These are phyloP conservation scores for Moesziomyces globuligerus DNA, from an alignment of 1,284 basidiomycete species.

Conservation along the genomic window DNA sequence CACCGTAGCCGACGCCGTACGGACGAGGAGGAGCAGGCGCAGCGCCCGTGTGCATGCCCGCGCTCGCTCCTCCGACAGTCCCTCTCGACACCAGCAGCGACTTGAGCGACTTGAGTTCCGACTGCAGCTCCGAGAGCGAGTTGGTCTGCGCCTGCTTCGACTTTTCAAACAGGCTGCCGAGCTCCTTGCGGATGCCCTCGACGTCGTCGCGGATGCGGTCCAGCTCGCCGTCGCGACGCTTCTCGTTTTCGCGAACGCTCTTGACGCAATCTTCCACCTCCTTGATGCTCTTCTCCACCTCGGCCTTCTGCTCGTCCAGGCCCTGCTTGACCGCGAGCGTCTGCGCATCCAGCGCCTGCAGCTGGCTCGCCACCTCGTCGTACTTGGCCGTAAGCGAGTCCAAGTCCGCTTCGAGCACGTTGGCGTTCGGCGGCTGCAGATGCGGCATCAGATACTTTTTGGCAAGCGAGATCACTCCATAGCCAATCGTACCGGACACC, in stretches of 20 bases:
- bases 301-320: constrained; percentile 83
- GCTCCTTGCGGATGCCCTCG: constrained; percentile 82
- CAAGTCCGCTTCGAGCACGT: constrained; percentile 88
- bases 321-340: constrained; percentile 78
- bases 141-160: constrained; percentile 76
- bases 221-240: constrained; percentile 85
- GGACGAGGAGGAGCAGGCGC: constrained; percentile 24
- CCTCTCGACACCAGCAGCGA: constrained; percentile 85
- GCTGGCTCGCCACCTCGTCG: constrained; percentile 81
- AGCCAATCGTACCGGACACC: constrained; percentile 87
- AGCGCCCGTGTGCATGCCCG: constrained; percentile 11
- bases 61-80: constrained; percentile 69
- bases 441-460: constrained; percentile 94
- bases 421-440: constrained; percentile 85
- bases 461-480: constrained; percentile 85
- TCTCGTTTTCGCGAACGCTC: constrained; percentile 81
- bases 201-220: constrained; percentile 75
- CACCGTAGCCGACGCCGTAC: constrained; percentile 29
- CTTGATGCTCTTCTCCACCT: constrained; percentile 79
- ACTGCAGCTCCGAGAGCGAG: constrained; percentile 84
- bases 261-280: constrained; percentile 83
- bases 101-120: constrained; percentile 94
- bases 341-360: constrained; percentile 80
- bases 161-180: constrained; percentile 96
- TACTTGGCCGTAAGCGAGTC: constrained; percentile 88